Base-by-base conservation (phyloP, 2,329 filamentous ascomycete species). In the Fusarium sp. region DNA sequence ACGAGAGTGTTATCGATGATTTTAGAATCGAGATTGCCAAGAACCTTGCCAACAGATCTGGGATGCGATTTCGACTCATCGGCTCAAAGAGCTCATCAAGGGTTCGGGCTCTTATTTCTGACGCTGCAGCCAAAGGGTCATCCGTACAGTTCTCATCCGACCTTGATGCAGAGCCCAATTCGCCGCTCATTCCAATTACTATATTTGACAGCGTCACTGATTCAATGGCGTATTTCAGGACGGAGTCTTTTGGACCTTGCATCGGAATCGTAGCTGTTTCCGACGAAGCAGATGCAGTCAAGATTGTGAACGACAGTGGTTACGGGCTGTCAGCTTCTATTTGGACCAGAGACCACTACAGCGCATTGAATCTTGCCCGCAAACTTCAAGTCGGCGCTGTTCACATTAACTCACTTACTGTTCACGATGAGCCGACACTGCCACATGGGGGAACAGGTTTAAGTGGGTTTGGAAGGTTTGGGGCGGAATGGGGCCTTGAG, bases 291-390 rank as follows among this genome's bases (percentile, higher is more conserved):
- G 90, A 94, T 69, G 92, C 92, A 0, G 78, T 95, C 22, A 80
- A 83, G 25, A 81, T 95, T 25, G 92, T 92, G 11, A 96, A 96
- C 76, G 91, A 94, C 72, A 93, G 90, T 7, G 91, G 93, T 57
- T 95, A 94, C 76, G 92, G 92, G 3, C 85, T 97, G 8, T 83
- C 85, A 5, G 85, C 88, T 5, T 86, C 92, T 0, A 86, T 96
- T 5, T 96, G 93, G 78, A 93, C 92, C 0, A 82, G 86, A 72
- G 88, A 92, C 75, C 78, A 94, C 55, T 79, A 83, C 47, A 81
- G 83, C 30, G 90, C 84, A 0, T 75, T 92, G 70, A 80, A 85
- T 10, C 78, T 92, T 13, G 89, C 89, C 4, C 84, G 81, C 70
- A 81, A 83, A 58, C 86, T 91, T 59, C 88, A 94, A 75, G 84